These are phyloP conservation scores for Cystofilobasidium macerans DNA, from an alignment of 768 basidiomycete genomes.

Conservation along the genomic window DNA sequence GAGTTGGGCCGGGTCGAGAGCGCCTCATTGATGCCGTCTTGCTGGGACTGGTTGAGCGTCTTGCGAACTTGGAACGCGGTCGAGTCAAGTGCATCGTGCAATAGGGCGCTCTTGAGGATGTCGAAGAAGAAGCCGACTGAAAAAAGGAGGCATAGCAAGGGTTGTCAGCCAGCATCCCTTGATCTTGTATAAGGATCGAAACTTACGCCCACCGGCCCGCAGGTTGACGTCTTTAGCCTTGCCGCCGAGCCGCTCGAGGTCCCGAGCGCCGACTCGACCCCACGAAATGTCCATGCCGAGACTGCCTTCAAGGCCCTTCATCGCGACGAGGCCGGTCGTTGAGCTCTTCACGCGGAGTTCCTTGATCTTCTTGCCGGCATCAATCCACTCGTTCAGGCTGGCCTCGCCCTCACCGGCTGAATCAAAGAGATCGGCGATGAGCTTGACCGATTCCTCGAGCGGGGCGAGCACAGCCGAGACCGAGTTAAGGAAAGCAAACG, in stretches of 20 bases:
- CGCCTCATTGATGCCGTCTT: conserved; percentile 2
- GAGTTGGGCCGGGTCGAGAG: conserved; percentile 20
- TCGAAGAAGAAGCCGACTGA: conserved; percentile 23
- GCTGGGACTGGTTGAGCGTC: neutral
- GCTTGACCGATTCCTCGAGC: neutral
- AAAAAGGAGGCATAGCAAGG: neutral
- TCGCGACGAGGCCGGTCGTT: conserved; percentile 7
- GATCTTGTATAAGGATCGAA: too few species aligned
- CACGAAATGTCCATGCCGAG: conserved; percentile 15
- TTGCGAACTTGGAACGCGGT: conserved; percentile 14
- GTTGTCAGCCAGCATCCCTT: neutral
- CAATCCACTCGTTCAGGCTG: conserved; percentile 23
- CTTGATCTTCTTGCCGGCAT: neutral
- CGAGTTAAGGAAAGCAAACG: conserved; percentile 1
- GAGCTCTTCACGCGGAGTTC: neutral
- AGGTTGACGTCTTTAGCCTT: conserved; percentile 13
- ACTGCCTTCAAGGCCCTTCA: conserved; percentile 8
- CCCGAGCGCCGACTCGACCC: conserved; percentile 9
- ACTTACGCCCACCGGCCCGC: conserved; percentile 10
- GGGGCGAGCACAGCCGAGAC: conserved; percentile 8
- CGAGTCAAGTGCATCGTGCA: conserved; percentile 17
- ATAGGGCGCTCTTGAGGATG: conserved; percentile 15
- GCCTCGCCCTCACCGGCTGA: conserved; percentile 6
- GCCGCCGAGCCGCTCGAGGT: conserved; percentile 13
- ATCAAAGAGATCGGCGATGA: conserved; percentile 1